Evolutionary conservation across 768 basidiomycete species (phyloP).

Genomic region (Bullera alba): DNA sequence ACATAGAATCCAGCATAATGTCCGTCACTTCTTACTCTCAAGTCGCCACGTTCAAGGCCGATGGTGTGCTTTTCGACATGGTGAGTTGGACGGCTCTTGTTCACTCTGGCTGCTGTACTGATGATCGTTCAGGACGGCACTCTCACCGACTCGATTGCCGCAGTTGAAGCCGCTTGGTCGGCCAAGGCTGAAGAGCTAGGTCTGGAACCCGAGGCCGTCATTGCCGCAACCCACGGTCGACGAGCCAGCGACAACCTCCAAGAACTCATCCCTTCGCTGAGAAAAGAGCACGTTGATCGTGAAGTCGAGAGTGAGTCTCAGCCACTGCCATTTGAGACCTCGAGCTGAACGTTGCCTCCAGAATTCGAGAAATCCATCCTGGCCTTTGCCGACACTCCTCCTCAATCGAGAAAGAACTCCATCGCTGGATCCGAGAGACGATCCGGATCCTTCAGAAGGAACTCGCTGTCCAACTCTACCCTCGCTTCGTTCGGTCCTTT

Average conservation of each 20-base stretch:
- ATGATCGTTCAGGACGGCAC: conserved; percentile 46
- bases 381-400: conserved; percentile 29
- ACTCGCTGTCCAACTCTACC: conserved; percentile 8
- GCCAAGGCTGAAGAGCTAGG: conserved; percentile 65
- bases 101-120: not conserved
- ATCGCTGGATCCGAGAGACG: conserved; percentile 8
- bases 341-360: not conserved
- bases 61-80: conserved; percentile 40
- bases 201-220: conserved; percentile 60
- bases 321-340: not conserved
- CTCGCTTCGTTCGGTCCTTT: conserved; percentile 16
- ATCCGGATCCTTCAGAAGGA: conserved; percentile 1
- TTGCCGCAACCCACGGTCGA: conserved; percentile 70
- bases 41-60: conserved; percentile 21
- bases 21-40: conserved; percentile 7
- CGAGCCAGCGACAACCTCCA: conserved; percentile 68
- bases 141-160: conserved; percentile 65
- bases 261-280: conserved; percentile 41
- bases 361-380: conserved; percentile 29
- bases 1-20: not conserved
- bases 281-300: conserved; percentile 20
- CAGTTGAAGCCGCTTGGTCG: conserved; percentile 69
- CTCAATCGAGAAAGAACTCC: conserved; percentile 19
- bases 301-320: conserved; percentile 29
- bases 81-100: conserved; percentile 6